These are phyloP conservation scores for Gnomoniopsis sp. DNA, from an alignment of 2,329 filamentous ascomycete genomes.

Conservation along the genomic window DNA sequence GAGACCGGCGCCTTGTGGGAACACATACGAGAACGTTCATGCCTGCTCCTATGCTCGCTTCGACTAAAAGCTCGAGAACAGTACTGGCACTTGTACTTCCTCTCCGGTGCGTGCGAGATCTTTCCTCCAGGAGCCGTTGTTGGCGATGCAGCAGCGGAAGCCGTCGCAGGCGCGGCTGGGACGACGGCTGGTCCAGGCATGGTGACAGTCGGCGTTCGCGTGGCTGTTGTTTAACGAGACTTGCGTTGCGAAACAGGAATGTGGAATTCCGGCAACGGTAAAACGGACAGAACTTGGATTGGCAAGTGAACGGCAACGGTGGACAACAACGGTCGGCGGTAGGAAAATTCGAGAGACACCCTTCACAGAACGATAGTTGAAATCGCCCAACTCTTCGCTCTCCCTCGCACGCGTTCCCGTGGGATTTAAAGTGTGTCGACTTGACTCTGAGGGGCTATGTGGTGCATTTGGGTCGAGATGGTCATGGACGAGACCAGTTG, in stretches of 20 bases:
- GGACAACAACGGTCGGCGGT: constrained; percentile 30
- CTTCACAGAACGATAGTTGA: constrained; percentile 56
- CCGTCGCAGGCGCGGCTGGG: constrained; percentile 51
- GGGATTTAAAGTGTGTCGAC: constrained; percentile 68
- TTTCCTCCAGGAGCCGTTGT: constrained; percentile 69
- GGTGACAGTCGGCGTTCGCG: constrained; percentile 37
- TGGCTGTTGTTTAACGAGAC: constrained; percentile 20
- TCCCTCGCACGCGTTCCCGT: constrained; percentile 64
- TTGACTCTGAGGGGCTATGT: constrained; percentile 45
- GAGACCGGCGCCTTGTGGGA: background rate
- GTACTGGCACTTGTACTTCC: constrained; percentile 99
- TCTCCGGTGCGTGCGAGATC: constrained; percentile 75
- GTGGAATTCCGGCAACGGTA: constrained; percentile 13
- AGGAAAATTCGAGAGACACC: constrained; percentile 27
- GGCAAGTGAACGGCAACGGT: constrained; percentile 16
- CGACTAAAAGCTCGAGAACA: constrained; percentile 96
- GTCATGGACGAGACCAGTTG: constrained; percentile 50
- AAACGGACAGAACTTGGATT: constrained; percentile 23
- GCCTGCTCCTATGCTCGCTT: constrained; percentile 93
- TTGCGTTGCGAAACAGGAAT: constrained; percentile 15
- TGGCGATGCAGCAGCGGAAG: constrained; percentile 56
- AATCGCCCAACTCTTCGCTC: constrained; percentile 45
- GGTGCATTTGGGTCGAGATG: constrained; percentile 51
- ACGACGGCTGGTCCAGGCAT: constrained; percentile 68
- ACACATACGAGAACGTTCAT: constrained; percentile 95